Conservation (phyloP, 371 early-diverging fungal genomes). For the Actinomucor elegans region DNA sequence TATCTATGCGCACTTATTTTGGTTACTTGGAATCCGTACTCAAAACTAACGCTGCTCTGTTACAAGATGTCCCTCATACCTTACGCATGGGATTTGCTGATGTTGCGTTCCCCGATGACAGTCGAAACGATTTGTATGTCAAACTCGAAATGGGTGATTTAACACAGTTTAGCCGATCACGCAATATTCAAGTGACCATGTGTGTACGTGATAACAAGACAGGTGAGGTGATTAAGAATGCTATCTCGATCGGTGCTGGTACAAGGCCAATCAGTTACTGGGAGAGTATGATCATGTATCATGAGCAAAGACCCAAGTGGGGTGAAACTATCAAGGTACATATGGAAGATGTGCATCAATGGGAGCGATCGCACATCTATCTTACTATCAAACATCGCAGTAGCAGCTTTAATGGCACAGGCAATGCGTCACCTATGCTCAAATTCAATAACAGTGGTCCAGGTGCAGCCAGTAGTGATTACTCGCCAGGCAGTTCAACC, state of each 20-base stretch:
- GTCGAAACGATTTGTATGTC: slow-evolving; percentile 65
- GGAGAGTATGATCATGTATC: slow-evolving; percentile 68
- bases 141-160: slow-evolving; percentile 67
- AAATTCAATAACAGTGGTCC: slow-evolving; percentile 5
- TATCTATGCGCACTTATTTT: slow-evolving; percentile 52
- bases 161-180: slow-evolving; percentile 47
- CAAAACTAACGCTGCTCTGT: slow-evolving; percentile 47
- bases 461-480: neutral
- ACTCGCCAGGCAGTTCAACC: neutral
- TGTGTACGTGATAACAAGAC: slow-evolving; percentile 59
- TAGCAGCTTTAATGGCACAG: slow-evolving; percentile 22
- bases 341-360: slow-evolving; percentile 42
- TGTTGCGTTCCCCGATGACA: slow-evolving; percentile 63
- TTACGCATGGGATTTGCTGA: slow-evolving; percentile 66
- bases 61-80: slow-evolving; percentile 53
- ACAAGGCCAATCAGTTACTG: slow-evolving; percentile 43
- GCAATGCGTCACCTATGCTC: neutral
- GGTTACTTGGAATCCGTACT: slow-evolving; percentile 49
- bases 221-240: slow-evolving; percentile 58
- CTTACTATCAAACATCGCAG: slow-evolving; percentile 59
- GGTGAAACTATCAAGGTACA: slow-evolving; percentile 66
- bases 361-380: slow-evolving; percentile 64
- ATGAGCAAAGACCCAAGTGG: slow-evolving; percentile 67
- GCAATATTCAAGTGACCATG: slow-evolving; percentile 63
- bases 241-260: slow-evolving; percentile 58